A percentile compares a stretch with the other conserved stretches of the same genome.
Evolutionary conservation across 345 rosid genomes (phyloP).

Genomic region (Gossypium sturtianum): DNA sequence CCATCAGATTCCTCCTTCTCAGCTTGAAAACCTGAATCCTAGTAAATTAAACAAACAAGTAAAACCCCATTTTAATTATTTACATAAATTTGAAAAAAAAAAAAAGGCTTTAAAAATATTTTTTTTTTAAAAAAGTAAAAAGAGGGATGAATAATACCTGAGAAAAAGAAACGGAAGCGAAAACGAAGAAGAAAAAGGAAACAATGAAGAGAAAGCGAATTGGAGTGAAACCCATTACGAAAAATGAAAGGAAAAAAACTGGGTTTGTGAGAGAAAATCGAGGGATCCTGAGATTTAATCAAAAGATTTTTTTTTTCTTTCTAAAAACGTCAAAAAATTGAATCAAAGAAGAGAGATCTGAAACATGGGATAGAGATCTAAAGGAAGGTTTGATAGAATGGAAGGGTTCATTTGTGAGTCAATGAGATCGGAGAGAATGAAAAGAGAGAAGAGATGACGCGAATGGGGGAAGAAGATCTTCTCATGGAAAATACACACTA

Average conservation of each 20-base stretch:
- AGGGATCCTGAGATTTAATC: not conserved
- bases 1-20: slow-evolving; percentile 45
- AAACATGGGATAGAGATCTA: not conserved
- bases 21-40: slow-evolving; percentile 45
- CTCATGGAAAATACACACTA: not conserved
- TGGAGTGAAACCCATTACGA: slow-evolving; percentile 35
- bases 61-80: not conserved
- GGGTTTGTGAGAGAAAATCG: not conserved
- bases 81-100: not conserved
- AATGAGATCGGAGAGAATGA: not conserved
- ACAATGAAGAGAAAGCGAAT: slow-evolving; percentile 25
- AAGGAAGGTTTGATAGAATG: not conserved
- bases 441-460: not conserved
- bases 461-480: not conserved
- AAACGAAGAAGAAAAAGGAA: slow-evolving; percentile 22
- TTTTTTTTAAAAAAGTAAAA: not conserved
- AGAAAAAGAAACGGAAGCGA: slow-evolving; percentile 31
- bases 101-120: not conserved
- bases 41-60: not conserved
- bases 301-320: not conserved
- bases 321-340: not conserved
- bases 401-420: not conserved
- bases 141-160: slow-evolving; percentile 33
- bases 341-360: slow-evolving; percentile 3
- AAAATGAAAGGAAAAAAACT: not conserved